phyloP scores from a whole-genome alignment of 495 filamentous ascomycete species.

The Penicillium salamii region DNA sequence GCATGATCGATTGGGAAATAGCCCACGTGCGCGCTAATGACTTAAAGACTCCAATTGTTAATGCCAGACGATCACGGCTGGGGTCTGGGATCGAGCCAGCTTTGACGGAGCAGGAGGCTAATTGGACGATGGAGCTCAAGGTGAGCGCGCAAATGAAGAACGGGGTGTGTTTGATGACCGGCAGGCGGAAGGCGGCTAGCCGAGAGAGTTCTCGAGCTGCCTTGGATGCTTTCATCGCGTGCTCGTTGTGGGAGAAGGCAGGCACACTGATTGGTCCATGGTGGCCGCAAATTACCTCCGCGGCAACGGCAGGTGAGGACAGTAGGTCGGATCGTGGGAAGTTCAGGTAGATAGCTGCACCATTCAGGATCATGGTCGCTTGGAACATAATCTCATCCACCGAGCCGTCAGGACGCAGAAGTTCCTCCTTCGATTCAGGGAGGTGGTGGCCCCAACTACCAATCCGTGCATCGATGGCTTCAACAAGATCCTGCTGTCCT shows the following conservation, averaged over 20 bases:
- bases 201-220: constrained; percentile 74
- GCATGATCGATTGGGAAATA: constrained; percentile 67
- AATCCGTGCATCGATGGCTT: constrained; percentile 69
- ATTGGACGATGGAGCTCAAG: constrained; percentile 56
- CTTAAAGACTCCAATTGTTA: constrained; percentile 81
- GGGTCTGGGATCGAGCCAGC: constrained; percentile 65
- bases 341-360: constrained; percentile 45
- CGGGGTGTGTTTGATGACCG: constrained; percentile 74
- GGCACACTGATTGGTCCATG: constrained; percentile 48
- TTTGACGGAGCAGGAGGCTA: constrained; percentile 67
- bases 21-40: constrained; percentile 73
- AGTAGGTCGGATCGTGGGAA: constrained; percentile 50
- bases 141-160: constrained; percentile 83
- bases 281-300: constrained; percentile 49
- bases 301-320: constrained; percentile 44
- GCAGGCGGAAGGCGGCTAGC: constrained; percentile 72
- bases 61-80: constrained; percentile 69
- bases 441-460: constrained; percentile 82
- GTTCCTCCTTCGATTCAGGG: constrained; percentile 68
- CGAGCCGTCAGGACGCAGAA: constrained; percentile 60
- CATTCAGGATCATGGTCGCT: constrained; percentile 78
- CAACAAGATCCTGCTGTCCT: constrained; percentile 43
- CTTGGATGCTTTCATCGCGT: constrained; percentile 76
- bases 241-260: constrained; percentile 53
- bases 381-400: constrained; percentile 93